Conservation (phyloP, 2,329 filamentous ascomycete species). For the Fusarium buxicola region DNA sequence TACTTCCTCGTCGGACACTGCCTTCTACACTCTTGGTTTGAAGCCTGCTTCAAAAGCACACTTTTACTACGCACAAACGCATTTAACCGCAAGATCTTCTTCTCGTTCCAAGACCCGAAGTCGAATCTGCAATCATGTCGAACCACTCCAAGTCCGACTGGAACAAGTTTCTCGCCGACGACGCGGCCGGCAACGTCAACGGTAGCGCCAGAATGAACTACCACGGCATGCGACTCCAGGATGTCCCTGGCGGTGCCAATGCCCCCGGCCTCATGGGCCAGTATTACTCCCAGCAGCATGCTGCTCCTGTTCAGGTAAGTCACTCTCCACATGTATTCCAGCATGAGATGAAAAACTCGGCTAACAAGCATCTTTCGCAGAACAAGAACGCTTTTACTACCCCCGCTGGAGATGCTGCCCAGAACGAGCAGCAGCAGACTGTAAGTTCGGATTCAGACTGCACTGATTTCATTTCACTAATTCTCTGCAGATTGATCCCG, state of each 20-base stretch:
- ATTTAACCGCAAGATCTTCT: constrained; percentile 1
- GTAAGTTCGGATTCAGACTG: background rate
- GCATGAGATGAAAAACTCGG: constrained; percentile 6
- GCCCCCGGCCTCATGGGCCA: background rate
- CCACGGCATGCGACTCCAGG: background rate
- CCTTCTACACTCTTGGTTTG: background rate
- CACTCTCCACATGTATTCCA: background rate
- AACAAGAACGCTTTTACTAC: background rate
- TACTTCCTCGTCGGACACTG: background rate
- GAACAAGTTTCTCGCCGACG: background rate
- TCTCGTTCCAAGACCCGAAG: background rate
- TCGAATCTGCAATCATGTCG: constrained; percentile 17
- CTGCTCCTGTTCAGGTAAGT: constrained; percentile 9
- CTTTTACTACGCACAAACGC: constrained; percentile 6
- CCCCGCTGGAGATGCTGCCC: background rate
- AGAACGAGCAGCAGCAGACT: background rate
- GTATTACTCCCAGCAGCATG: background rate
- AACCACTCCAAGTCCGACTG: background rate
- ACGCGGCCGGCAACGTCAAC: background rate
- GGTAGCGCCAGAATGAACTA: background rate
- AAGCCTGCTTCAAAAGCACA: constrained; percentile 8
- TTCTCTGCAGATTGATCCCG: too few relatives aligned
- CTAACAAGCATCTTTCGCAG: constrained; percentile 9
- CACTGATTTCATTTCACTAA: background rate
- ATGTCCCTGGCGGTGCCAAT: constrained; percentile 2